phyloP scores from a whole-genome alignment of 116 monocot genomes.

The Phalaenopsis hybrid region DNA sequence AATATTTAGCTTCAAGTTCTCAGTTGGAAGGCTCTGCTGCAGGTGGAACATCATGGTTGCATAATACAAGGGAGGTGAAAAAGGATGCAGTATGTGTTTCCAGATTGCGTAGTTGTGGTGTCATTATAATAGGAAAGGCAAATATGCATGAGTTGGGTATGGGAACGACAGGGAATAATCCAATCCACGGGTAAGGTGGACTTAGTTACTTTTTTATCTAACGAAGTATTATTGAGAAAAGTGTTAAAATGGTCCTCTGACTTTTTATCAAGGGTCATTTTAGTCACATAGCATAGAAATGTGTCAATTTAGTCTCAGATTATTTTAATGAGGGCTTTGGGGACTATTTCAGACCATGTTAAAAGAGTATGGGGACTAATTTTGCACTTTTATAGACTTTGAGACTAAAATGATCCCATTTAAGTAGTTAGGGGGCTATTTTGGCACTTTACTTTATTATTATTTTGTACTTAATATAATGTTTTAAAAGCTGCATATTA shows the following conservation, averaged over 20 bases:
- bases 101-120: constrained; percentile 85
- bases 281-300: too few species aligned
- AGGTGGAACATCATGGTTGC: constrained; percentile 83
- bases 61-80: constrained; percentile 47
- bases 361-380: too few species aligned
- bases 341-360: too few species aligned
- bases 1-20: neutral
- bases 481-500: neutral
- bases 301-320: neutral
- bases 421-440: too few species aligned
- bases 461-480: neutral
- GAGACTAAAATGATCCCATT: too few species aligned
- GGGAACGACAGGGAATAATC: constrained; percentile 92
- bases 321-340: too few species aligned
- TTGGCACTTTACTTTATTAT: neutral
- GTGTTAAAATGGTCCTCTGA: too few species aligned
- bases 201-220: neutral
- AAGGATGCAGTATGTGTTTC: constrained; percentile 88
- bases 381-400: too few species aligned
- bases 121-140: constrained; percentile 88
- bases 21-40: constrained; percentile 7
- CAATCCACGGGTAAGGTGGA: constrained; percentile 72
- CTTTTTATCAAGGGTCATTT: too few species aligned
- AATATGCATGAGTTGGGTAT: constrained; percentile 98
- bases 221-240: too few species aligned